phyloP scores from a whole-genome alignment of 768 basidiomycete species.

The Leccinum obscurum region DNA sequence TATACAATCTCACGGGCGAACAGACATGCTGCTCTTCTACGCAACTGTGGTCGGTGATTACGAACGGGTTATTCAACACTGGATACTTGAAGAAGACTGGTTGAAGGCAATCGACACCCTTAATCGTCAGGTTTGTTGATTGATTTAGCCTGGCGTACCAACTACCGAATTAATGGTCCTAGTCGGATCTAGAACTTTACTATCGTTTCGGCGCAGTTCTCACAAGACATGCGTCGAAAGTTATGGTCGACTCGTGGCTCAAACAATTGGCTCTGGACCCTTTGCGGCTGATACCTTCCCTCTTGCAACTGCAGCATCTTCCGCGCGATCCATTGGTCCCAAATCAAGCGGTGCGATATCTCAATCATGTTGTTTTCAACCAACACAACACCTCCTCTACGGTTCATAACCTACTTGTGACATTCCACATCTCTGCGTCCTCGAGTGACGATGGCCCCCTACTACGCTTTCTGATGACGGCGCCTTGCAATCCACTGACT shows the following conservation, averaged over 20 bases:
- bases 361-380: conserved; percentile 82
- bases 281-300: conserved; percentile 82
- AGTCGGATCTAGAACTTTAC: conserved; percentile 87
- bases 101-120: conserved; percentile 85
- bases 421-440: conserved; percentile 68
- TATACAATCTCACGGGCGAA: conserved; percentile 90
- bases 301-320: conserved; percentile 76
- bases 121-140: conserved; percentile 69
- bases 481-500: conserved; percentile 80
- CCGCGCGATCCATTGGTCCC: conserved; percentile 70
- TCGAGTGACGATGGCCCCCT: conserved; percentile 74
- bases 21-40: conserved; percentile 89
- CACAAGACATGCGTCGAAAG: conserved; percentile 82
- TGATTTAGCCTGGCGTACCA: background rate
- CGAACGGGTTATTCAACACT: conserved; percentile 85
- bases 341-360: conserved; percentile 88
- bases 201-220: conserved; percentile 91
- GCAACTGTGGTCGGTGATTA: conserved; percentile 81
- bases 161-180: conserved; percentile 8
- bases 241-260: conserved; percentile 91
- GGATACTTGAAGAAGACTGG: conserved; percentile 94
- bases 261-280: conserved; percentile 80
- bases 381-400: conserved; percentile 79
- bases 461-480: conserved; percentile 77
- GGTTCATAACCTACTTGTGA: conserved; percentile 92